Base-by-base conservation (phyloP, 257 asterid genomes). In the Striga asiatica region DNA sequence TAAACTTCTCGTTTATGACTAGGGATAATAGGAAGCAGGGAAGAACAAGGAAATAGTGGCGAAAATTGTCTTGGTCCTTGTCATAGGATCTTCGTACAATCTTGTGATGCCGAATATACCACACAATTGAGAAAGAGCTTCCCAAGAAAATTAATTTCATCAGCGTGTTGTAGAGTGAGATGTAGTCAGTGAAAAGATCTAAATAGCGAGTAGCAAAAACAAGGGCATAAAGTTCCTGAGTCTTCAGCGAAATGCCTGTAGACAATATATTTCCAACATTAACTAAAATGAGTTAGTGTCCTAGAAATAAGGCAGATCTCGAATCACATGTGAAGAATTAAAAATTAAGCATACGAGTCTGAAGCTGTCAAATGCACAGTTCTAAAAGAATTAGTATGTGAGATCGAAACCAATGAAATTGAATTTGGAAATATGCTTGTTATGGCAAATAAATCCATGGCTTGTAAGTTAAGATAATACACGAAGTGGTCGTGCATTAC, bases 91-190 rank as follows among this genome's bases (percentile, higher is more conserved):
- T 84, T 48, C 92, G 77, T 16, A 87, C 96, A 55, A 83, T 65
- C 77, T 83, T 87, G 79, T 87, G 96, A 63, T 54, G 80, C 75
- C 77, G 79, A 39, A 87, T 83, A 67, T 87, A 87, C 96, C 94
- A 87, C 39, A 87, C 89, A 58, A 87, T 83, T 8, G 94, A 79
- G 69, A 81, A 76, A 60, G 94, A 83, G 65, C 94, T 87, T 65
- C 93, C 94, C 75, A 83, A 57, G 82, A 87, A 87, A 57, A 87
- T 82, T 22, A 87, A 6, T 73, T 87, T 87, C 96, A 87, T 87
- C 20, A 80, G 38, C 2, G 96, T 79, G 31, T 87, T 87, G 50
- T 87, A 87, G 19, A 81, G 70, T 21, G 96, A 87, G 74, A 87
- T 64, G 61, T 73, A 87, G 65, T 68, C 76, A 3, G 89, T 77